Evolutionary conservation across 352 stramenopile species (phyloP).

Genomic region (Phytophthora aleatoria): DNA sequence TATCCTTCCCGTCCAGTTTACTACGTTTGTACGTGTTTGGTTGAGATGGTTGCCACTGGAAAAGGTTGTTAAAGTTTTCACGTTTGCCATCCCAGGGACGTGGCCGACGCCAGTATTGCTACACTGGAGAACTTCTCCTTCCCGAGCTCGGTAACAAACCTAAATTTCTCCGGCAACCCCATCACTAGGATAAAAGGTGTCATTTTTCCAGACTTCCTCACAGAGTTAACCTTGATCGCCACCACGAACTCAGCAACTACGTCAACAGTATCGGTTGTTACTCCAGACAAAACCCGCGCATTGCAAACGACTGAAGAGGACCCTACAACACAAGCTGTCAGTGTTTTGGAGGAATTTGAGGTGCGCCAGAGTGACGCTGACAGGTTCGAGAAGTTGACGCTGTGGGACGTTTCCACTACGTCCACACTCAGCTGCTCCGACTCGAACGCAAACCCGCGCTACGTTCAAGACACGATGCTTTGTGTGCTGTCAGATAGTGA

Average conservation of each 20-base stretch:
- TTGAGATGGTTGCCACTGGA: background rate
- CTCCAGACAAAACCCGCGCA: constrained; percentile 15
- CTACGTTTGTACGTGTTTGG: constrained; percentile 34
- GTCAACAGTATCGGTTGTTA: constrained; percentile 17
- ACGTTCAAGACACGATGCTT: constrained; percentile 52
- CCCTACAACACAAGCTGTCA: constrained; percentile 4
- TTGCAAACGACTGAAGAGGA: constrained; percentile 8
- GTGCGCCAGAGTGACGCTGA: constrained; percentile 43
- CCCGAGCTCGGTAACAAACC: constrained; percentile 32
- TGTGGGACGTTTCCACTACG: constrained; percentile 47
- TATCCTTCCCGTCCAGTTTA: constrained; percentile 34
- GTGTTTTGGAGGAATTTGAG: constrained; percentile 48
- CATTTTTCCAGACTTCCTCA: constrained; percentile 40
- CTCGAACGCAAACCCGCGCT: constrained; percentile 35
- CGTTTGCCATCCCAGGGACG: constrained; percentile 13
- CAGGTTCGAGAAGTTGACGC: constrained; percentile 32
- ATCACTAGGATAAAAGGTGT: constrained; percentile 41
- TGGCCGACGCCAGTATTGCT: constrained; percentile 32
- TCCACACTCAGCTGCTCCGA: constrained; percentile 51
- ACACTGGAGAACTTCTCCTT: constrained; percentile 48
- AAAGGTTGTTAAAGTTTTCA: background rate
- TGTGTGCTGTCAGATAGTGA: constrained; percentile 49
- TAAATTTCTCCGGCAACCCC: constrained; percentile 49
- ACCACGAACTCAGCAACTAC: background rate
- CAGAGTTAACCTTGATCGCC: constrained; percentile 28